phyloP scores from a whole-genome alignment of 495 filamentous ascomycete genomes.

The Aspergillus biplanus region DNA sequence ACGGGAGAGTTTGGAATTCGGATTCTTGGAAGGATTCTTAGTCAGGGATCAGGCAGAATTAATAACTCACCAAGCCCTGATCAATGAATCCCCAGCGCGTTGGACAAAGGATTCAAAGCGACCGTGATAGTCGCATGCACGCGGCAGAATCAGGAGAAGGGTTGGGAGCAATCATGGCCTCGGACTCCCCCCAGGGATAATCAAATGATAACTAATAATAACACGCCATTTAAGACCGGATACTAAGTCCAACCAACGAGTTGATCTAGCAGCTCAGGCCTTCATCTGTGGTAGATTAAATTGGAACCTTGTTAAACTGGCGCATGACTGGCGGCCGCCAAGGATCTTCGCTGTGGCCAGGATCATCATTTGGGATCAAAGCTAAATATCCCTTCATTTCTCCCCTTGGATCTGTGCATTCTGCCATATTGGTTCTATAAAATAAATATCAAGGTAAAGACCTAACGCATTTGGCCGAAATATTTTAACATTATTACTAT shows the following conservation, averaged over 20 bases:
- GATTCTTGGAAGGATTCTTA: slow-evolving; percentile 13
- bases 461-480: too few species aligned
- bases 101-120: not conserved
- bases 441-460: too few species aligned
- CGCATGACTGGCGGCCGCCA: not conserved
- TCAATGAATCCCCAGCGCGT: not conserved
- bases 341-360: slow-evolving; percentile 19
- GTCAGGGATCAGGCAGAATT: slow-evolving; percentile 6
- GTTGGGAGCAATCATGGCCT: too few species aligned
- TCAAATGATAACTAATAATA: not conserved
- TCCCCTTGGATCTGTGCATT: not conserved
- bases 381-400: not conserved
- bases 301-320: too few species aligned
- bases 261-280: too few species aligned
- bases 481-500: too few species aligned
- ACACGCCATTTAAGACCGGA: too few species aligned
- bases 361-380: slow-evolving; percentile 9
- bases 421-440: too few species aligned
- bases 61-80: not conserved
- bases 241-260: too few species aligned
- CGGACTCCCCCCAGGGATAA: too few species aligned
- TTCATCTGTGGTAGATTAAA: too few species aligned
- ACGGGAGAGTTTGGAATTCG: not conserved
- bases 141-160: not conserved
- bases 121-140: slow-evolving; percentile 4